Base-by-base conservation (phyloP, 305 asterid genomes). In the Plantago lanceolata region DNA sequence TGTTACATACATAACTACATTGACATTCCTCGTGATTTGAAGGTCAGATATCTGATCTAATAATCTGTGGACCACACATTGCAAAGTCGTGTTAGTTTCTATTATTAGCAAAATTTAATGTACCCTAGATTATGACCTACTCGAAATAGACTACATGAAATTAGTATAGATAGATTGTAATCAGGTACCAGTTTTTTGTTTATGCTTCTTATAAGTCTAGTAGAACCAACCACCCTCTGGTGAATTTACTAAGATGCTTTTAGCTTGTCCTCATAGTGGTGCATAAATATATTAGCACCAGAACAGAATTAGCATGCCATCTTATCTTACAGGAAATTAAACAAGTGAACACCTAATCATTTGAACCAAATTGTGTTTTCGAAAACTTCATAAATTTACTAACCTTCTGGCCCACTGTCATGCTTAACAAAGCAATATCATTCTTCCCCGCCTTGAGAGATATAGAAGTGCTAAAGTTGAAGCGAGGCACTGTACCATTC, bases 381-480 rank as follows among this genome's bases (percentile, higher is more conserved):
- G 17, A 54, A 14, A 26, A 26, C 58, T 26, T 9, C 3, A 19
- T 24, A 19, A 56, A 1, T 24, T 24, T 15, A 26, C 43, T 24
- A 26, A 90, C 97, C 84, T 84, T 87, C 68, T 88, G 84, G 58
- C 97, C 97, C 13, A 90, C 93, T 8, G 96, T 75, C 91, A 90
- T 80, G 88, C 96, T 85, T 67, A 90, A 73, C 68, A 90, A 67
- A 64, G 95, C 93, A 77, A 90, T 84, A 56, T 85, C 96, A 64
- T 90, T 90, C 72, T 73, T 71, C 64, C 97, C 97, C 57, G 80
- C 77, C 75, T 75, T 80, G 59, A 90, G 88, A 61, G 77, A 48
- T 68, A 90, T 80, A 58, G 89, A 88, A 66, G 77, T 74, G 68
- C 63, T 74, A 64, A 81, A 67, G 65, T 72, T 88, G 78, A 90